Percentiles rank a stretch among this genome's conserved stretches.
Conservation (phyloP, 1,284 basidiomycete species). For the Irpex rosettiformis region DNA sequence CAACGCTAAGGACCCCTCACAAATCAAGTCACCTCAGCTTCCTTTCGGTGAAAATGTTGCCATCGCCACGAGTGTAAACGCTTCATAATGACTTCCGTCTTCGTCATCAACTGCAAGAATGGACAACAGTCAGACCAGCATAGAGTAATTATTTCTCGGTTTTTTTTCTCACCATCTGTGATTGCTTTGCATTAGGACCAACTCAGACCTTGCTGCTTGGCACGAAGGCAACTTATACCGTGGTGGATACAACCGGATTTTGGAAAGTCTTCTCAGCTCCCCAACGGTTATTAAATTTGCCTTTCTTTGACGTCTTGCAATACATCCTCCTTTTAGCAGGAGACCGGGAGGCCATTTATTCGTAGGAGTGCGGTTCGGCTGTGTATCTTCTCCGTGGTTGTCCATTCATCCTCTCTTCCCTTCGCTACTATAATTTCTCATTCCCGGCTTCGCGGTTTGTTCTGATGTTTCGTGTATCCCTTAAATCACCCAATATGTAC, state of each 20-base stretch:
- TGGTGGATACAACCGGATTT: not conserved
- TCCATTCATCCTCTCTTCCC: not conserved
- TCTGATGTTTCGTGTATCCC: not conserved
- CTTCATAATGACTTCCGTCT: constrained; percentile 33
- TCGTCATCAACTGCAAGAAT: not conserved
- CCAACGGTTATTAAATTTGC: not conserved
- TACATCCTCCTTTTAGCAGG: not conserved
- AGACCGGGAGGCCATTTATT: not conserved
- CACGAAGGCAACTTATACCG: not conserved
- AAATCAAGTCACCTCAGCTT: constrained; percentile 60
- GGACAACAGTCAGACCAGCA: not conserved
- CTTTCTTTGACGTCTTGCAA: not conserved
- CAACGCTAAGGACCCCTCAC: constrained; percentile 38
- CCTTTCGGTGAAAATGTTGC: constrained; percentile 63
- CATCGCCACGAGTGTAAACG: constrained; percentile 47
- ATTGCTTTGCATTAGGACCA: not conserved
- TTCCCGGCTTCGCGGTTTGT: not conserved
- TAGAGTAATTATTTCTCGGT: constrained; percentile 2
- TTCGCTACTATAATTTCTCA: not conserved
- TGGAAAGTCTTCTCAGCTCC: not conserved
- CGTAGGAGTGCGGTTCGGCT: not conserved
- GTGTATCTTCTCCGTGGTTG: not conserved
- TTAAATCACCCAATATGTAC: constrained; percentile 1
- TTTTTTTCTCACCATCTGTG: not conserved
- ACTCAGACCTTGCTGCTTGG: not conserved